Percentiles rank a stretch among this genome's conserved stretches.
phyloP scores from a whole-genome alignment of 257 asterid genomes.

The Ilex asprella region DNA sequence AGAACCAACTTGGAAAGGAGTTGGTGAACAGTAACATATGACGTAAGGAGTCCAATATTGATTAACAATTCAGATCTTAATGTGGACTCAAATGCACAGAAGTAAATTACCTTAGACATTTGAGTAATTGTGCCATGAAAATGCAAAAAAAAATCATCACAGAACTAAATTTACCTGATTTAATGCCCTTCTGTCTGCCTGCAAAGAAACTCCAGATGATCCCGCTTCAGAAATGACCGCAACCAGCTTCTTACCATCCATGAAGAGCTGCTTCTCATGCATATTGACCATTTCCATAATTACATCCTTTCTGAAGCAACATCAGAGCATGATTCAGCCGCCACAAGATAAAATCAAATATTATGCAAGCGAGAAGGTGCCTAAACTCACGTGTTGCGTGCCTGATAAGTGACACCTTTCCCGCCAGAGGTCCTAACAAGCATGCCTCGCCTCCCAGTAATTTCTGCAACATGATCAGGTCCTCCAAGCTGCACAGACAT shows the following conservation, averaged over 20 bases:
- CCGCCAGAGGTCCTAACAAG: constrained; percentile 84
- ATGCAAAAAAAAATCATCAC: background rate
- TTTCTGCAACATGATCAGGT: constrained; percentile 94
- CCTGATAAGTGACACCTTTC: constrained; percentile 93
- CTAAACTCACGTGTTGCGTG: constrained; percentile 88
- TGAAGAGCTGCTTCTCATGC: constrained; percentile 92
- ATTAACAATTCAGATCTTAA: constrained; percentile 7
- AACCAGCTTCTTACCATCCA: constrained; percentile 86
- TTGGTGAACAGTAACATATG: constrained; percentile 14
- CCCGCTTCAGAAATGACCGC: constrained; percentile 99
- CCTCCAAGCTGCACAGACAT: constrained; percentile 77
- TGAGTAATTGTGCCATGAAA: no score
- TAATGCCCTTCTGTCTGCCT: constrained; percentile 90
- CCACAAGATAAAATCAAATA: constrained; percentile 16
- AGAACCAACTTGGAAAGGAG: background rate
- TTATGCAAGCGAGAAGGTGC: constrained; percentile 9
- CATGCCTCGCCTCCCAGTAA: constrained; percentile 97
- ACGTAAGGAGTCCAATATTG: constrained; percentile 6
- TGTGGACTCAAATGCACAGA: background rate
- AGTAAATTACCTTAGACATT: background rate
- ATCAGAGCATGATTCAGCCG: constrained; percentile 6
- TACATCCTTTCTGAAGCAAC: constrained; percentile 70
- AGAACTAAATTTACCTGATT: constrained; percentile 57
- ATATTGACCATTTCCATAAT: constrained; percentile 98
- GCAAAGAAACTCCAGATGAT: constrained; percentile 99